A percentile compares a stretch with the other conserved stretches of the same genome.
Conservation (phyloP, 2,329 filamentous ascomycete species). For the Paracorniculantispora psalliotae region DNA sequence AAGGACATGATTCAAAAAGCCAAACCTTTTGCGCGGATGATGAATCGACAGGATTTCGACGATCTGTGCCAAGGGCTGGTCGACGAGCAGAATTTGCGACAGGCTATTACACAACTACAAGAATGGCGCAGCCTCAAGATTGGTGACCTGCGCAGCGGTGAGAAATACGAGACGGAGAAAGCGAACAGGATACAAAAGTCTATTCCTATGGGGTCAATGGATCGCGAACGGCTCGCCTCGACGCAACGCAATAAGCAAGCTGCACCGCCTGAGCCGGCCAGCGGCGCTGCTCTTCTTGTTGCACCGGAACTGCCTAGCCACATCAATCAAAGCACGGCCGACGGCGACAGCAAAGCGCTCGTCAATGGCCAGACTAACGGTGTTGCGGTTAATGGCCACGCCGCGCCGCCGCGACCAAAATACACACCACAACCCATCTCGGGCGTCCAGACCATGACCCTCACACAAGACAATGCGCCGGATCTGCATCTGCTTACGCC, state of each 20-base stretch:
- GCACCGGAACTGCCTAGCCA: conserved; percentile 68
- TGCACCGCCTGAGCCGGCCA: conserved; percentile 63
- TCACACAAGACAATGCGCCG: conserved; percentile 70
- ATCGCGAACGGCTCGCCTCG: conserved; percentile 70
- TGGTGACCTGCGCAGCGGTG: conserved; percentile 75
- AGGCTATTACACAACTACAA: conserved; percentile 85
- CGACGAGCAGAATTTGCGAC: conserved; percentile 84
- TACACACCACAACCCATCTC: conserved; percentile 52
- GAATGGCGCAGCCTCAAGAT: conserved; percentile 88
- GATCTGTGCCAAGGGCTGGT: conserved; percentile 78
- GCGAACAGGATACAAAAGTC: conserved; percentile 64
- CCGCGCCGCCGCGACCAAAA: conserved; percentile 40
- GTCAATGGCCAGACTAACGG: conserved; percentile 48
- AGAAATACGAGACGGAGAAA: conserved; percentile 92
- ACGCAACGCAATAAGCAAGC: conserved; percentile 64
- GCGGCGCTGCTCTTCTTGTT: conserved; percentile 71
- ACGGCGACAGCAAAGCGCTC: conserved; percentile 49
- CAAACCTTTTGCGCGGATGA: conserved; percentile 94
- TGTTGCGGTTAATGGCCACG: conserved; percentile 29
- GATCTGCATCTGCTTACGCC: conserved; percentile 82
- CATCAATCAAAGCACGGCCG: conserved; percentile 24
- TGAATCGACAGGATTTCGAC: conserved; percentile 90
- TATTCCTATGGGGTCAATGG: conserved; percentile 73
- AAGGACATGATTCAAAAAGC: conserved; percentile 85
- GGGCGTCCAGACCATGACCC: conserved; percentile 57